Conservation (phyloP, 2,329 filamentous ascomycete genomes). For the Tolypocladium endophyticum region DNA sequence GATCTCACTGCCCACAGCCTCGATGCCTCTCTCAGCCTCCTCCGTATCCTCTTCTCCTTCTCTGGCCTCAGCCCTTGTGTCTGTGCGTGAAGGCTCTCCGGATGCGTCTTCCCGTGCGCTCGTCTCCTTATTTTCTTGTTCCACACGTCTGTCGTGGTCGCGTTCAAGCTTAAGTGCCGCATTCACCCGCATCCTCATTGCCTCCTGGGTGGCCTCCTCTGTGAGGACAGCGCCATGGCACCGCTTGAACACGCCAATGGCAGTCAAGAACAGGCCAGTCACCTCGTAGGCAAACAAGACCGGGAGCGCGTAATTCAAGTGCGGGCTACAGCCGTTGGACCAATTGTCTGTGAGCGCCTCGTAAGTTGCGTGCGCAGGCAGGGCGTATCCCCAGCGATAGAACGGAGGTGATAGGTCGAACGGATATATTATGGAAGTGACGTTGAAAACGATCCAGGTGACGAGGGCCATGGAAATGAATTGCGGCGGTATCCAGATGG, state of each 20-base stretch:
- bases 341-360: constrained; percentile 8
- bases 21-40: constrained; percentile 1
- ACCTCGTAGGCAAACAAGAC: constrained; percentile 11
- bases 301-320: constrained; percentile 7
- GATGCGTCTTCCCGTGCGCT: neutral
- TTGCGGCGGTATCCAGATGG: constrained; percentile 10
- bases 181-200: constrained; percentile 4
- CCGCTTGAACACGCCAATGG: constrained; percentile 6
- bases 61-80: neutral
- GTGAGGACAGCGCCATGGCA: constrained; percentile 6
- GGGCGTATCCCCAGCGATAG: constrained; percentile 8
- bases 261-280: constrained; percentile 3
- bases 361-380: constrained; percentile 9
- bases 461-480: constrained; percentile 11
- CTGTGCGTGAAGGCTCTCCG: neutral
- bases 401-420: constrained; percentile 8
- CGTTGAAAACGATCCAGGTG: constrained; percentile 9
- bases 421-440: constrained; percentile 9
- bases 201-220: constrained; percentile 7
- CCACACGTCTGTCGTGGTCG: neutral
- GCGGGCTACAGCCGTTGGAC: constrained; percentile 11
- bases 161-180: constrained; percentile 3
- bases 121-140: neutral
- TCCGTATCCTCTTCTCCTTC: neutral
- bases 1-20: constrained; percentile 3